These are phyloP conservation scores for Tylopilus cervinicoccineus DNA, from an alignment of 768 basidiomycete genomes.

Conservation along the genomic window DNA sequence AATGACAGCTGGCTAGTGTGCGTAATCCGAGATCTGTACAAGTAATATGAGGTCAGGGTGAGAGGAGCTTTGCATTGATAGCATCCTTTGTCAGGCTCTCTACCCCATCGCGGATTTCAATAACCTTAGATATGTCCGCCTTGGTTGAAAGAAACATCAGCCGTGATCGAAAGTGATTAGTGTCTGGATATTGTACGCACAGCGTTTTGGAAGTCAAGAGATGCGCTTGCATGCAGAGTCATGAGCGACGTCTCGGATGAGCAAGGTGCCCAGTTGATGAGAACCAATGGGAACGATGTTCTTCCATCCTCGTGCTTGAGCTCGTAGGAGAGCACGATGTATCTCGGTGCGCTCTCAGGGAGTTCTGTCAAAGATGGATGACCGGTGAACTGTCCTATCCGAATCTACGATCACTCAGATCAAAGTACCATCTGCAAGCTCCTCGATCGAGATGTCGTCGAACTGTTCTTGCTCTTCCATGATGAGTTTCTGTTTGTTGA, in stretches of 20 bases:
- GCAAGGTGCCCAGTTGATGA: conserved; percentile 86
- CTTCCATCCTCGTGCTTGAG: conserved; percentile 78
- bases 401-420: neutral
- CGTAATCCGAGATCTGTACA: neutral
- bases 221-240: conserved; percentile 81
- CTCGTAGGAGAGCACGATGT: conserved; percentile 81
- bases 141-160: conserved; percentile 35
- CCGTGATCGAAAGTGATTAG: neutral
- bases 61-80: conserved; percentile 58
- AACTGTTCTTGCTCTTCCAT: conserved; percentile 86
- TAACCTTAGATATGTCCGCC: conserved; percentile 75
- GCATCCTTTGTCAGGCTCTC: conserved; percentile 73
- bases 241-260: conserved; percentile 71
- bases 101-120: conserved; percentile 78
- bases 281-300: conserved; percentile 77
- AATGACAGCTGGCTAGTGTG: neutral
- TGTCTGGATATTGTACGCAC: conserved; percentile 39
- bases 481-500: conserved; percentile 74
- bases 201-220: conserved; percentile 73
- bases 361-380: conserved; percentile 50
- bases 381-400: neutral
- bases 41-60: conserved; percentile 6
- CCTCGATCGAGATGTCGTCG: conserved; percentile 71
- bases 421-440: conserved; percentile 76
- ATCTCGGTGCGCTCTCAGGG: conserved; percentile 84